These are phyloP conservation scores for Backusella mclennaniae DNA, from an alignment of 192 early-diverging fungal species.

Conservation along the genomic window DNA sequence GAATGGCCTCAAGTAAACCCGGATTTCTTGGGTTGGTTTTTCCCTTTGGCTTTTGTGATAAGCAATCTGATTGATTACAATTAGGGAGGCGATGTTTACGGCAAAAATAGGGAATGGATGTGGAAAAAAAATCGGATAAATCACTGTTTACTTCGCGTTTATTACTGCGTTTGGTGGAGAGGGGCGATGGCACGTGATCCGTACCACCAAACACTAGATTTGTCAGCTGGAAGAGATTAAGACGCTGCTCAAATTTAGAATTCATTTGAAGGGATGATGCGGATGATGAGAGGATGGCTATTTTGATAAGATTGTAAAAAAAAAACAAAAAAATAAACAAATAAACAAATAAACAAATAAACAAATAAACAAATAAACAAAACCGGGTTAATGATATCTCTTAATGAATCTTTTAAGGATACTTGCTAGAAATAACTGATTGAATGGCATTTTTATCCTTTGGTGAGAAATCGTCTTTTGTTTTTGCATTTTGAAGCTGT, in stretches of 20 bases:
- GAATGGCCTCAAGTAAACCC: slow-evolving; percentile 52
- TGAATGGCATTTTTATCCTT: slow-evolving; percentile 52
- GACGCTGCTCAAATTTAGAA: slow-evolving; percentile 47
- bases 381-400: neutral
- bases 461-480: slow-evolving; percentile 11
- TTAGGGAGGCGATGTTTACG: slow-evolving; percentile 43
- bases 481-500: slow-evolving; percentile 47
- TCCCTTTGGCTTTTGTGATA: slow-evolving; percentile 7
- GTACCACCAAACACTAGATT: slow-evolving; percentile 51
- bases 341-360: slow-evolving; percentile 5
- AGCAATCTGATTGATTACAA: slow-evolving; percentile 23
- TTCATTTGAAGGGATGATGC: slow-evolving; percentile 30
- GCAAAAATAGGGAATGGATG: slow-evolving; percentile 36
- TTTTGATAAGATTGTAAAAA: slow-evolving; percentile 23
- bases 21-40: slow-evolving; percentile 7
- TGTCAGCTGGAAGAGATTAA: slow-evolving; percentile 54
- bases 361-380: neutral
- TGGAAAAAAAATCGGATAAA: slow-evolving; percentile 32
- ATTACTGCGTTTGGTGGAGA: neutral
- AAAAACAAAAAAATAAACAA: neutral
- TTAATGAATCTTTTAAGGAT: neutral
- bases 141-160: slow-evolving; percentile 6
- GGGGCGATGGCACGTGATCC: slow-evolving; percentile 37
- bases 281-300: slow-evolving; percentile 15
- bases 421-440: slow-evolving; percentile 47